Evolutionary conservation across 805 yeast species (phyloP), one percentile per base, ranked within the genome.

Genomic region (Yarrowia sp.): DNA sequence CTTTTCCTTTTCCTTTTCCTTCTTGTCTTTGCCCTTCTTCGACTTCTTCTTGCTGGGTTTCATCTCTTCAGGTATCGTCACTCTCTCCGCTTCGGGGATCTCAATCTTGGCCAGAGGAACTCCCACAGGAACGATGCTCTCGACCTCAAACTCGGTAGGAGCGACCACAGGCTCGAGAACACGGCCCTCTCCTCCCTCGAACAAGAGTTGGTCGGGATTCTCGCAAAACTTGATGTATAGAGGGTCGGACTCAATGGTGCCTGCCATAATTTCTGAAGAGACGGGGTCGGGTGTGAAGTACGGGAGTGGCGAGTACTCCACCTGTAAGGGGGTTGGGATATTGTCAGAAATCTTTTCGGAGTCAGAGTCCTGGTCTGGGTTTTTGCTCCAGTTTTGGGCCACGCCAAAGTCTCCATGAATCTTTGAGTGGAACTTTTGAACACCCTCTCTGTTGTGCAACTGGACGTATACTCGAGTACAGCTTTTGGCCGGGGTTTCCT

Each of bases 51-150:
- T 60, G 7, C 13, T 58, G 34, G 8, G n/a, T 19, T 46, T 61
- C 55, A 46, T 61, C 13, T 46, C 55, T 24, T 34, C 53, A 4
- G 66, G 66, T 10, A 61, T 14, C 10, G 24, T 47, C 9, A 61
- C 43, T 10, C 50, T 55, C 44, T 61, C 66, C 7, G 46, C 38
- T 15, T 46, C 55, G 15, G 66, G 66, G n/a, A 61, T 61, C 8
- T 34, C 66, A n/a, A 61, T 46, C 39, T 61, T 61, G 19, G 50
- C 55, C n/a, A 61, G 30, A 34, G 55, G 66, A 1, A 46, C 66
- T 2, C 66, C 66, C 15, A 61, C 66, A 12, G 66, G 66, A 6
- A 46, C 46, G 17, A 46, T 46, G 10, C 44, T 46, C 7, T 20
- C 66, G n/a, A 47, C 38, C 44, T 46, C 55, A 17, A 58, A 58